Conservation (phyloP, 2,329 filamentous ascomycete species). For the Paecilomyces niveus region DNA sequence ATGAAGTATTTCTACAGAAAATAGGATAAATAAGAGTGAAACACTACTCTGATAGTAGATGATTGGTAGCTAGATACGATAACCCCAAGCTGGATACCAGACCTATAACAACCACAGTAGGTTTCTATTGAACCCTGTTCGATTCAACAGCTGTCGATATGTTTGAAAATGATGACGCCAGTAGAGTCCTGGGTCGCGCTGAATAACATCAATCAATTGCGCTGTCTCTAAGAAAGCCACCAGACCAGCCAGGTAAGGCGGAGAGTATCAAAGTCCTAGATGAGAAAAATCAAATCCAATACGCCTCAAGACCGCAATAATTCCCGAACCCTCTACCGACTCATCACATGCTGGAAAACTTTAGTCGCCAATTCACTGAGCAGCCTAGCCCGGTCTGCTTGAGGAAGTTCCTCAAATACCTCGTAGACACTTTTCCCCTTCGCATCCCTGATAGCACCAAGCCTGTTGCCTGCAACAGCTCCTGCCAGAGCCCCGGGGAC, state of each 20-base stretch:
- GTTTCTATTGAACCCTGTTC: too few relatives aligned
- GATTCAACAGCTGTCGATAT: too few relatives aligned
- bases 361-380: constrained; percentile 78
- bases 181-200: neutral
- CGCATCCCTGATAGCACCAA: constrained; percentile 84
- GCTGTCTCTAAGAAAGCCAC: neutral
- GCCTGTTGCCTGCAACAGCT: constrained; percentile 80
- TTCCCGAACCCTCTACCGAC: constrained; percentile 8
- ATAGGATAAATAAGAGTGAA: too few relatives aligned
- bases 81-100: too few relatives aligned
- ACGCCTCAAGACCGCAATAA: neutral
- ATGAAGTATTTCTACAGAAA: too few relatives aligned
- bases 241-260: neutral
- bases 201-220: neutral
- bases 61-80: too few relatives aligned
- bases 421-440: constrained; percentile 92
- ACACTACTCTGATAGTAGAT: too few relatives aligned
- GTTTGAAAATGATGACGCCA: too few relatives aligned
- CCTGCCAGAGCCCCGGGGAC: constrained; percentile 83
- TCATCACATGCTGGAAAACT: constrained; percentile 55
- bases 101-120: too few relatives aligned
- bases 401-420: constrained; percentile 81
- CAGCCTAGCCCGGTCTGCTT: constrained; percentile 71
- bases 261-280: neutral
- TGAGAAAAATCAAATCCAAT: neutral